Percentiles rank a stretch among this genome's conserved stretches.
Evolutionary conservation across 345 rosid species (phyloP).

Genomic region (Salix brachista): DNA sequence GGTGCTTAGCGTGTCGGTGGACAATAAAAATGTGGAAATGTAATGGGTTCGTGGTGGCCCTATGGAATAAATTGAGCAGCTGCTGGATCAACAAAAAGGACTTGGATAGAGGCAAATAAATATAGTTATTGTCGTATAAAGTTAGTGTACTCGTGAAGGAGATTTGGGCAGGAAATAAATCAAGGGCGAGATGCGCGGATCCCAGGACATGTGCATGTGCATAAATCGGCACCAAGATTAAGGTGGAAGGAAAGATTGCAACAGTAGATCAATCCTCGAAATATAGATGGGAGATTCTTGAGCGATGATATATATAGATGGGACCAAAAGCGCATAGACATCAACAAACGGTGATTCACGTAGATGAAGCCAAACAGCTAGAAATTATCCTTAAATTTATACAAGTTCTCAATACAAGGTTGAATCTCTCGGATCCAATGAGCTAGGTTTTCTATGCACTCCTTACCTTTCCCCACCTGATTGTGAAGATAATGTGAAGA

Average conservation of each 20-base stretch:
- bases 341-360: not conserved
- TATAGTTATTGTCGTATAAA: not conserved
- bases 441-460: not conserved
- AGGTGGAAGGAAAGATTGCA: conserved; percentile 12
- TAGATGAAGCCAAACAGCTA: not conserved
- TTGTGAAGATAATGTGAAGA: too few relatives aligned
- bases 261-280: not conserved
- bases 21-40: conserved; percentile 10
- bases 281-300: not conserved
- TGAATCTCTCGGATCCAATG: not conserved
- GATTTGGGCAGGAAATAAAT: conserved; percentile 16
- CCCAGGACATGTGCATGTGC: conserved; percentile 47
- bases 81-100: not conserved
- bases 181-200: conserved; percentile 40
- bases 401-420: not conserved
- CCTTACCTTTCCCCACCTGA: not conserved
- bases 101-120: not conserved
- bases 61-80: not conserved
- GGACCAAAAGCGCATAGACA: not conserved
- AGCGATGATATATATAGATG: too few relatives aligned
- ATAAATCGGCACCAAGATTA: conserved; percentile 19
- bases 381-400: too few relatives aligned
- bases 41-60: conserved; percentile 9
- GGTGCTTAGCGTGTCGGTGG: conserved; percentile 30
- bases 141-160: not conserved